phyloP scores from a whole-genome alignment of 176 grass and related monocot genomes.

The Pharus latifolius region DNA sequence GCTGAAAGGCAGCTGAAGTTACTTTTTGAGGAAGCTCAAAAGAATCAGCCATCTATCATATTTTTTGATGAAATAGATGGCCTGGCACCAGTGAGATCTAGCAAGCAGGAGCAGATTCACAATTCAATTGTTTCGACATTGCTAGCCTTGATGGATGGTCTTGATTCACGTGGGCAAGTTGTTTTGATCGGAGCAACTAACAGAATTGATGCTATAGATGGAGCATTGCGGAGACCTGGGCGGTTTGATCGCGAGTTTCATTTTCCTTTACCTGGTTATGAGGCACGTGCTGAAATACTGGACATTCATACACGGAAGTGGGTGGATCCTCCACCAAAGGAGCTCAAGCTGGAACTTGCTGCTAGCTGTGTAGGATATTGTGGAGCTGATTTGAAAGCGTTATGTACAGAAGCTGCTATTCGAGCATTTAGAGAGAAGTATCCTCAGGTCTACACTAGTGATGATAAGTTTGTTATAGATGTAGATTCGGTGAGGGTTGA shows the following conservation, averaged over 20 bases:
- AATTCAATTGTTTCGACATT: conserved; percentile 99
- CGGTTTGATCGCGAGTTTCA: conserved; percentile 96
- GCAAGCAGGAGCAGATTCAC: conserved; percentile 99
- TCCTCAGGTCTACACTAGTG: conserved; percentile 98
- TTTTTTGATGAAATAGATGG: conserved; percentile 99
- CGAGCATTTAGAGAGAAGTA: conserved; percentile 96
- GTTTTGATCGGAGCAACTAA: conserved; percentile 99
- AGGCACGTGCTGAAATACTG: conserved; percentile 86
- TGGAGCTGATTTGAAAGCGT: conserved; percentile 94
- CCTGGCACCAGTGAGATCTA: conserved; percentile 96
- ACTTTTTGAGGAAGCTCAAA: conserved; percentile 99
- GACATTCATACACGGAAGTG: conserved; percentile 98
- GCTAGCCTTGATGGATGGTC: conserved; percentile 98
- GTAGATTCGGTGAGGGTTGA: conserved; percentile 76
- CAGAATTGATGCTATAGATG: conserved; percentile 98
- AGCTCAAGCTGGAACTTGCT: conserved; percentile 88
- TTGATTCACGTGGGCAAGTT: conserved; percentile 98
- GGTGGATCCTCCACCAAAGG: conserved; percentile 78
- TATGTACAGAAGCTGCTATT: conserved; percentile 98
- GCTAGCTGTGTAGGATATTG: conserved; percentile 98
- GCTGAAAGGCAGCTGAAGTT: conserved; percentile 97
- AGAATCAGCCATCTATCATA: conserved; percentile 97
- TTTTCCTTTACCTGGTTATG: conserved; percentile 95
- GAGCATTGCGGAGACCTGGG: conserved; percentile 89
- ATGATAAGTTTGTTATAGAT: conserved; percentile 99